Evolutionary conservation across 2,329 filamentous ascomycete genomes (phyloP).

Genomic region (Cryphonectria japonica): DNA sequence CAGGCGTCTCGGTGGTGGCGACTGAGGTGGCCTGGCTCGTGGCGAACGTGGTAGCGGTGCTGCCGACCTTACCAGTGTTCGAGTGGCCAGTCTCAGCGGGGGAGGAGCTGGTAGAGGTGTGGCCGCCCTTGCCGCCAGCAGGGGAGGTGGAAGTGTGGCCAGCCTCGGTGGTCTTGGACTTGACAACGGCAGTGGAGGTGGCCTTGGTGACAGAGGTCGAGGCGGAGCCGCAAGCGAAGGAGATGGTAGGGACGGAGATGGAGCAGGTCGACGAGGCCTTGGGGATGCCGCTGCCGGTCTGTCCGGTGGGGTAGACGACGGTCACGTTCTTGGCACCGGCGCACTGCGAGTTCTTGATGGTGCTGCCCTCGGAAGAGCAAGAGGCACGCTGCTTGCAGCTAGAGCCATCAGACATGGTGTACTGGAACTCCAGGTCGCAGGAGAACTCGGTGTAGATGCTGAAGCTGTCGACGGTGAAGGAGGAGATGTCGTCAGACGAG

Average conservation of each 20-base stretch:
- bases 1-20: slow-evolving; percentile 22
- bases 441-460: slow-evolving; percentile 76
- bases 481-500: slow-evolving; percentile 16
- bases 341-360: slow-evolving; percentile 83
- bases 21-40: slow-evolving; percentile 25
- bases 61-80: slow-evolving; percentile 3
- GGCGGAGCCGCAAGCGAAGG: slow-evolving; percentile 68
- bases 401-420: slow-evolving; percentile 81
- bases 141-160: not conserved
- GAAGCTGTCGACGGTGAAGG: slow-evolving; percentile 76
- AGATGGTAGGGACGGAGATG: slow-evolving; percentile 74
- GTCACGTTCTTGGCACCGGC: slow-evolving; percentile 85
- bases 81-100: slow-evolving; percentile 1
- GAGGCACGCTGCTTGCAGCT: slow-evolving; percentile 76
- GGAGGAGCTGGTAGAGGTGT: slow-evolving; percentile 11
- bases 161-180: slow-evolving; percentile 30
- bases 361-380: slow-evolving; percentile 70
- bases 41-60: slow-evolving; percentile 22
- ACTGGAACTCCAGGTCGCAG: slow-evolving; percentile 82
- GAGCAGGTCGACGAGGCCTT: slow-evolving; percentile 56
- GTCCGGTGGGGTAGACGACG: slow-evolving; percentile 64
- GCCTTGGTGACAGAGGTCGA: slow-evolving; percentile 34
- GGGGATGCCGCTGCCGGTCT: slow-evolving; percentile 57
- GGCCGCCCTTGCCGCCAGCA: not conserved
- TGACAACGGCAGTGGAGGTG: slow-evolving; percentile 31